phyloP scores from a whole-genome alignment of 108 stramenopile species.

The Mediolabrus comicus region DNA sequence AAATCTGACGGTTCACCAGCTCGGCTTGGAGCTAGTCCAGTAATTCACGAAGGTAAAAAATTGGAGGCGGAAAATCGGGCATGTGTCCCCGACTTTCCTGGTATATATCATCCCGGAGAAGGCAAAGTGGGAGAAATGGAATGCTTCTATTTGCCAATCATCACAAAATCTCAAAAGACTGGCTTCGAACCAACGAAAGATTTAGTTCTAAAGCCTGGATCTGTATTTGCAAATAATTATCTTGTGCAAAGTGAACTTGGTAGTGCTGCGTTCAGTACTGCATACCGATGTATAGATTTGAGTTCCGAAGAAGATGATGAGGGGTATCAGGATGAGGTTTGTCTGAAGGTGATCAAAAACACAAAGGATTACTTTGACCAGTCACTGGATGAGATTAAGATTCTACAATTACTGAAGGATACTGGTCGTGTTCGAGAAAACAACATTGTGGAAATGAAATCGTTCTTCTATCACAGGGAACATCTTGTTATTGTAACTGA shows the following conservation, averaged over 20 bases:
- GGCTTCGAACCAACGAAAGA: slow-evolving; percentile 91
- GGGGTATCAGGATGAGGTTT: slow-evolving; percentile 83
- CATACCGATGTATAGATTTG: slow-evolving; percentile 90
- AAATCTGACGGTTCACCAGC: slow-evolving; percentile 26
- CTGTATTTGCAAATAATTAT: slow-evolving; percentile 90
- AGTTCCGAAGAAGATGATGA: slow-evolving; percentile 64
- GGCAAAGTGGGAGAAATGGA: slow-evolving; percentile 80
- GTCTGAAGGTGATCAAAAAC: slow-evolving; percentile 98
- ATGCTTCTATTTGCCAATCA: slow-evolving; percentile 80
- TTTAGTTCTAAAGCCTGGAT: slow-evolving; percentile 70
- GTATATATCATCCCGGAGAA: slow-evolving; percentile 63
- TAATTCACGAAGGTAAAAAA: not conserved
- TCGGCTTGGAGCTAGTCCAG: not conserved
- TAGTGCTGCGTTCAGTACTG: slow-evolving; percentile 93
- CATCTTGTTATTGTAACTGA: slow-evolving; percentile 97
- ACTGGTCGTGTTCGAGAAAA: slow-evolving; percentile 79
- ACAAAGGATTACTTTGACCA: slow-evolving; percentile 99
- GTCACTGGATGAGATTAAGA: slow-evolving; percentile 97
- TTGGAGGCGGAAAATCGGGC: slow-evolving; percentile 23
- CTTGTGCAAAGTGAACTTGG: slow-evolving; percentile 90
- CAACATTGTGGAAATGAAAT: slow-evolving; percentile 88
- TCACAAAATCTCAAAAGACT: slow-evolving; percentile 84
- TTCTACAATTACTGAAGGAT: slow-evolving; percentile 84
- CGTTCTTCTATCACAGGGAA: slow-evolving; percentile 97
- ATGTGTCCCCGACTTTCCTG: slow-evolving; percentile 64